Conservation (phyloP, 805 yeast genomes). For the Yarrowia sp. region DNA sequence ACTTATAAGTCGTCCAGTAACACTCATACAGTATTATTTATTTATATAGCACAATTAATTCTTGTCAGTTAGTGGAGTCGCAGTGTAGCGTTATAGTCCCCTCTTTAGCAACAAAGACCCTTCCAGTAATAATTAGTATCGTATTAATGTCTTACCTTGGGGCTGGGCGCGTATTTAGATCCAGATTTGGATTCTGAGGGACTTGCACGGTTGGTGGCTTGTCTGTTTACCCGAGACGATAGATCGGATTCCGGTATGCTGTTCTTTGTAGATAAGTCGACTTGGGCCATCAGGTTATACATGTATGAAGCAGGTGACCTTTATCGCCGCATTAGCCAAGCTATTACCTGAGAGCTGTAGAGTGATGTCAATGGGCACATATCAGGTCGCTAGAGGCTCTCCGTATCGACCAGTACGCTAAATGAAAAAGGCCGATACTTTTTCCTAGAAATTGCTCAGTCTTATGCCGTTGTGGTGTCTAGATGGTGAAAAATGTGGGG, state of each 20-base stretch:
- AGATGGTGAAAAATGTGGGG: neutral
- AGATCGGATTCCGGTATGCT: no score
- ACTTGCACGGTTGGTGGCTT: neutral
- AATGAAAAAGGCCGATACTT: neutral
- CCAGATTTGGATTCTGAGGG: neutral
- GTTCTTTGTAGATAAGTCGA: neutral
- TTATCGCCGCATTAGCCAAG: neutral
- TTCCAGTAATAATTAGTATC: neutral
- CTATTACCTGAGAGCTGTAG: slow-evolving; percentile 4
- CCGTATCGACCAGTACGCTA: neutral
- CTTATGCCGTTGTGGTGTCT: no score
- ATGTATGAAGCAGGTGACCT: neutral
- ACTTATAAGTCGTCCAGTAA: neutral
- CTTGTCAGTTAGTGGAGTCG: neutral
- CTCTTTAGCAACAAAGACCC: neutral
- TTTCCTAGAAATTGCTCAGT: neutral
- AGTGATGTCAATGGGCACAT: slow-evolving; percentile 1
- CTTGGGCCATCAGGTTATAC: neutral
- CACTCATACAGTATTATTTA: slow-evolving; percentile 32
- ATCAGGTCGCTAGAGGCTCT: neutral
- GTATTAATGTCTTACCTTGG: slow-evolving; percentile 2
- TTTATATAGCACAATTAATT: slow-evolving; percentile 31
- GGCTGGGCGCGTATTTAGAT: neutral
- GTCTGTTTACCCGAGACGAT: no score
- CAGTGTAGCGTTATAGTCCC: neutral